Evolutionary conservation across 208 protist genomes (phyloP), one percentile per base, ranked within the genome.

Genomic region (Phytomonas francai): DNA sequence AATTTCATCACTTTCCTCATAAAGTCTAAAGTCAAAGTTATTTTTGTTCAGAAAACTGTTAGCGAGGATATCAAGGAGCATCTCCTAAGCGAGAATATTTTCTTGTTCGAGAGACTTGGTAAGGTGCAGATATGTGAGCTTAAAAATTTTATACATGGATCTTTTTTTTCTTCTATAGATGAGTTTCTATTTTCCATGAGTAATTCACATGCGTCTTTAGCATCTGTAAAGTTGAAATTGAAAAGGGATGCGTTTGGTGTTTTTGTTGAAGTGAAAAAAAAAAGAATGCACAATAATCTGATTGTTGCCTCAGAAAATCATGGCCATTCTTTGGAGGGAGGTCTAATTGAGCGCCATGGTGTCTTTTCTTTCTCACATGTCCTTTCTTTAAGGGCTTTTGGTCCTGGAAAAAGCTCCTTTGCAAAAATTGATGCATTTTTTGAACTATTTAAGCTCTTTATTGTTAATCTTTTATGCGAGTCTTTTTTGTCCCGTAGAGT

Each of bases 51-150:
- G 29, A 32, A 71, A 28, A 34, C 39, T 31, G 28, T 71, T 5
- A 22, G 57, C 29, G 49, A 61, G 19, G 56, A 19, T 33, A 31
- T 67, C 19, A 74, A 74, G 36, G 70, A 74, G 39, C 56, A 33
- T 42, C 34, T 74, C 25, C 28, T 33, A 16, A 63, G 14, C 0
- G 64, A 30, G 16, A 59, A 56, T 12, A 49, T 67, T 22, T 5
- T 69, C 29, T 69, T 31, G 36, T 63, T 74, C 31, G 70, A 67
- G 19, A 14, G 70, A 62, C 16, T 74, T 25, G 70, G 70, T 19
- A 57, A 60, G 31, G 19, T 30, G 19, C 27, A n/a, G 7, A 36
- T 30, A 27, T 32, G 61, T 36, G 19, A 27, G n/a, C 32, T 74
- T 25, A 57, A 22, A 22, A 28, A 69, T 28, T 49, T 11, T 9